Conservation (phyloP, 169 alveolate species). For the Eimeria maxima region DNA sequence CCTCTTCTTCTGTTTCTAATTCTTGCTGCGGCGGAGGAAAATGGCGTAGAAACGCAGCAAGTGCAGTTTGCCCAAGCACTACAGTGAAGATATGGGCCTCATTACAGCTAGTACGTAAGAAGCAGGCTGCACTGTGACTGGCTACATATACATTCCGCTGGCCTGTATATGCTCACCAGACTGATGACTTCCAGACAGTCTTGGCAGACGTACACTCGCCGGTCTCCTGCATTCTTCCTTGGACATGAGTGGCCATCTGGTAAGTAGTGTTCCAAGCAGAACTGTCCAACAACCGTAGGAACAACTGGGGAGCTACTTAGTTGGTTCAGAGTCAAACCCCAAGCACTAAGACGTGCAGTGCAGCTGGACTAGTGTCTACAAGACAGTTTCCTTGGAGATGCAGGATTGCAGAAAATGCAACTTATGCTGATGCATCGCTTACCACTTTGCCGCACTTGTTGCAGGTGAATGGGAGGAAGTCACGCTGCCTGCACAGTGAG, state of each 20-base stretch:
- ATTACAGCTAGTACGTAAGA: no score
- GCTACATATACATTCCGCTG: not conserved
- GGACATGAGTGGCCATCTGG: conserved; percentile 79
- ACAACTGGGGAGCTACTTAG: not conserved
- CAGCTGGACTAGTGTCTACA: not conserved
- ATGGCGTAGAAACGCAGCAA: not conserved
- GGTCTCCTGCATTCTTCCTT: conserved; percentile 41
- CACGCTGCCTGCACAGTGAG: conserved; percentile 75
- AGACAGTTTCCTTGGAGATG: not conserved
- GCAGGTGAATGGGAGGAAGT: conserved; percentile 79
- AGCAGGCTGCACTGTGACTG: no score
- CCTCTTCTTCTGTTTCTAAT: conserved; percentile 57
- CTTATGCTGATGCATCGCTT: not conserved
- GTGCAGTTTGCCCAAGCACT: not conserved
- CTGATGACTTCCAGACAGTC: conserved; percentile 60
- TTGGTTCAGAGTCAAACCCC: not conserved
- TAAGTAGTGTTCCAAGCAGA: conserved; percentile 70
- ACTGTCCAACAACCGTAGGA: conserved; percentile 2
- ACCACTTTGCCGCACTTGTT: conserved; percentile 78
- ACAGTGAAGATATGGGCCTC: not conserved
- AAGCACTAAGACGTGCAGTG: not conserved
- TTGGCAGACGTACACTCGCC: conserved; percentile 80
- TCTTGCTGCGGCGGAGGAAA: not conserved
- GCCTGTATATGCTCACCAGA: conserved; percentile 39
- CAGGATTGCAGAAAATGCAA: not conserved